Evolutionary conservation across 345 rosid genomes (phyloP), one percentile per base, ranked within the genome.

Genomic region (Eucalyptus brandiana): DNA sequence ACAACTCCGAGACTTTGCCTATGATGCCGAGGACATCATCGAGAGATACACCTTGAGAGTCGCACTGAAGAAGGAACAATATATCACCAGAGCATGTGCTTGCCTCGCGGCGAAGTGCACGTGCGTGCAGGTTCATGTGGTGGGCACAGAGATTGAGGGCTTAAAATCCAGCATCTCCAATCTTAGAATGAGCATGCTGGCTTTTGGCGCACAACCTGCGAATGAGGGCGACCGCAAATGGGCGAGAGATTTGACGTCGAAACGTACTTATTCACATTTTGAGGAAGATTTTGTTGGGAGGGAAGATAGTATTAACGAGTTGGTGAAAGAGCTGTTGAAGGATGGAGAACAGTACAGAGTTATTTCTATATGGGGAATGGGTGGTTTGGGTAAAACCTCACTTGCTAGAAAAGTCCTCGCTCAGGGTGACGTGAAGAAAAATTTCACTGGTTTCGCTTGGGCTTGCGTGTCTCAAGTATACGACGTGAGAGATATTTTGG

Each of bases 361-460:
- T 76, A 91, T 89, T 30, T 91, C 89, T 3, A 87, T 95, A 5
- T 91, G 92, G 40, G 95, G 94, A 21, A 95, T 95, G 95, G 96
- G 94, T 1, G 95, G 95, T 28, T 56, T 92, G 21, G 94, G 95
- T 4, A 94, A 93, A 87, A 95, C 96, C 19, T 88, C 94, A 45
- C 90, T 94, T 6, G 96, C 96, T 4, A 94, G 86, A 62, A 90
- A 91, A 65, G 49, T 94, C 4, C 89, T 91, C 28, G 86, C 89
- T 49, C 91, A 90, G 44, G 34, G 18, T 9, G 28, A 47, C 7
- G 88, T 92, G 19, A 87, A 88, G 89, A 83, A 87, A 72, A 87
- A 24, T 42, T 94, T 92, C 26, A 53, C 53, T 32, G 58, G 90
- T 3, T 87, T 92, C 15, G 93, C 95, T 54, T 92, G 93, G 95